Percentiles rank a stretch among this genome's conserved stretches.
phyloP scores from a whole-genome alignment of 768 basidiomycete genomes.

The Cystofilobasidium bisporidii region DNA sequence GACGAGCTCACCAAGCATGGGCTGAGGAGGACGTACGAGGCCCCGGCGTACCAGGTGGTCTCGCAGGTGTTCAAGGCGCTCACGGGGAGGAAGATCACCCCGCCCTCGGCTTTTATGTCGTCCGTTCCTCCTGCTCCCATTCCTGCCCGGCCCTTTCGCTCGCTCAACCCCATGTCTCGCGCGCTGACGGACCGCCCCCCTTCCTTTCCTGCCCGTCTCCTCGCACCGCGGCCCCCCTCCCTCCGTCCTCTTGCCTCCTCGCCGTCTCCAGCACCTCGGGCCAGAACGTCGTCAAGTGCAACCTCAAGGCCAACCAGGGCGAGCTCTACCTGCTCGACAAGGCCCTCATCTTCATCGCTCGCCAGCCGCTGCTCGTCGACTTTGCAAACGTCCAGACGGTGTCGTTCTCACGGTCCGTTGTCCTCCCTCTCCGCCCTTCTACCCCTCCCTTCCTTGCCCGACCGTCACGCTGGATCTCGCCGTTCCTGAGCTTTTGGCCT shows the following conservation, averaged over 20 bases:
- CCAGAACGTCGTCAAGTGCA: constrained; percentile 91
- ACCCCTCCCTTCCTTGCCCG: too few relatives aligned
- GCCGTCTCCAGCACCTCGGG: constrained; percentile 67
- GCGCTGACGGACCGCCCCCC: too few relatives aligned
- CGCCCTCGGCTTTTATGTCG: constrained; percentile 78
- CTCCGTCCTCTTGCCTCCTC: too few relatives aligned
- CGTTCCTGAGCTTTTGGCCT: not conserved
- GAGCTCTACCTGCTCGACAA: constrained; percentile 98
- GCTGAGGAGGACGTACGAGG: constrained; percentile 87
- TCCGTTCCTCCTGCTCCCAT: constrained; percentile 36
- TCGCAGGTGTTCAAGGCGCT: constrained; percentile 86
- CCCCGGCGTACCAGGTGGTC: constrained; percentile 89
- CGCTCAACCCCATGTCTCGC: not conserved
- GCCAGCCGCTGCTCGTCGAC: constrained; percentile 82
- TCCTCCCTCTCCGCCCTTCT: not conserved
- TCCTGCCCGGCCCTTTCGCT: not conserved
- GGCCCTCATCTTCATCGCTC: constrained; percentile 94
- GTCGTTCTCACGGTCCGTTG: constrained; percentile 63
- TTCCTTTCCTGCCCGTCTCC: not conserved
- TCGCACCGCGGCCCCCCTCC: not conserved
- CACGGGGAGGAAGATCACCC: constrained; percentile 81
- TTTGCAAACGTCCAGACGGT: constrained; percentile 81
- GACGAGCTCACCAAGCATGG: constrained; percentile 47
- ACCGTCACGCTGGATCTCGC: too few relatives aligned
- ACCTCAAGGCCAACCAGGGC: constrained; percentile 91